Evolutionary conservation across 2,329 filamentous ascomycete species (phyloP), one percentile per base, ranked within the genome.

Genomic region (Neonectria magnoliae): DNA sequence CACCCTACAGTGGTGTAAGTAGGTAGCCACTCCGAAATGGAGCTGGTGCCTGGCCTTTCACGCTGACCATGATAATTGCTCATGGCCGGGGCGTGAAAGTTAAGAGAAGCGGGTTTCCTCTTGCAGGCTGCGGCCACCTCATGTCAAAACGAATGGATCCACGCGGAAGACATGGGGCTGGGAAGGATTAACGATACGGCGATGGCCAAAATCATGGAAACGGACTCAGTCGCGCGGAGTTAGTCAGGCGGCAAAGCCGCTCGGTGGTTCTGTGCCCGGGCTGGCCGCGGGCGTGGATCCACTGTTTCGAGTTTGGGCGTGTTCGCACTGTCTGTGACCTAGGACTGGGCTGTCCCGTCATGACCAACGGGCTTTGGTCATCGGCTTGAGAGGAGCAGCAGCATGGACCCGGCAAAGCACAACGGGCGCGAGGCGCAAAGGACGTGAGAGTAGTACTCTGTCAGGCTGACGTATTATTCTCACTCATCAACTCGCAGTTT

Each of bases 171-270:
- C 45, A 16, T 41, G 36, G 29, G 9, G 9, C 53, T 53, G 60
- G 41, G 57, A 36, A 53, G 41, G 48, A 58, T 18, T 33, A 25
- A 25, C 25, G 25, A 25, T 25, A 14, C 29, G 48, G 33, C 29
- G 53, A 55, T 47, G 53, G 45, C 29, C 42, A 42, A 48, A 42
- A 5, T 18, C 25, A 25, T 25, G 25, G 25, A 25, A 11, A 22
- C 10, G 20, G 36, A 38, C 10, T 13, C n/a, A 45, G 36, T 38
- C 36, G 36, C 36, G 36, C 10, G 5, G 36, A 18, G 27, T 50
- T n/a, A 20, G 50, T 55, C 60, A 59, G 31, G 48, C 55, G 55
- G 55, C 47, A 58, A 58, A 50, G 41, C 51, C 55, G 42, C 11
- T 58, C 50, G 50, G 55, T 47, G 60, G 38, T 42, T 14, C 16